These are phyloP conservation scores for Kwoniella sp. DNA, from an alignment of 768 basidiomycete species.

Conservation along the genomic window DNA sequence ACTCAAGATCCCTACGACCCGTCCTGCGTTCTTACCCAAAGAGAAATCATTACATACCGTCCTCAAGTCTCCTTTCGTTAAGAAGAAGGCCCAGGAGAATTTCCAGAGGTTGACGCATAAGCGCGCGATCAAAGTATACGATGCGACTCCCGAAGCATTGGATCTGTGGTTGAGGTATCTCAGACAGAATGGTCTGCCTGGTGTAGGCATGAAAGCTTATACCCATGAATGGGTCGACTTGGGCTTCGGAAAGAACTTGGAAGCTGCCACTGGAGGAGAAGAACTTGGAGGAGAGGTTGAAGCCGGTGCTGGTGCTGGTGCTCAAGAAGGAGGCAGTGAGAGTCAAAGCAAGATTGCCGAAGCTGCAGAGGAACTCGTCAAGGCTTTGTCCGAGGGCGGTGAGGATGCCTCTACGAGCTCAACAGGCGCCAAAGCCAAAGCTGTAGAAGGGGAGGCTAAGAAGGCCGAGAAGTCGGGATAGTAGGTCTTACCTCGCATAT, in stretches of 20 bases:
- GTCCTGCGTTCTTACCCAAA: conserved; percentile 37
- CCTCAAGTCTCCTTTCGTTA: conserved; percentile 76
- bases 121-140: conserved; percentile 85
- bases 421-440: background rate
- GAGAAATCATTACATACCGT: conserved; percentile 84
- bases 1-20: conserved; percentile 65
- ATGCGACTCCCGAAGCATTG: conserved; percentile 76
- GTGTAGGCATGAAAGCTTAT: conserved; percentile 82
- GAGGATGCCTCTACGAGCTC: background rate
- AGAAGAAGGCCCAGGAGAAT: conserved; percentile 95
- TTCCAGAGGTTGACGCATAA: conserved; percentile 83
- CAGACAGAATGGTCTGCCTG: conserved; percentile 71
- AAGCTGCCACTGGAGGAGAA: conserved; percentile 38
- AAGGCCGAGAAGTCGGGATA: conserved; percentile 12
- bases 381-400: conserved; percentile 21
- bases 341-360: conserved; percentile 18
- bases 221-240: conserved; percentile 71
- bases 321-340: background rate
- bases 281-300: conserved; percentile 19
- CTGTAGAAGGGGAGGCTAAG: conserved; percentile 12
- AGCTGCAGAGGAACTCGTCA: conserved; percentile 27
- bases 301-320: no score
- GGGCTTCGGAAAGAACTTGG: conserved; percentile 59
- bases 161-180: conserved; percentile 80
- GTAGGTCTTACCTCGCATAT: background rate